Percentiles rank a stretch among this genome's conserved stretches.
phyloP scores from a whole-genome alignment of 371 early-diverging fungal genomes.

The Apophysomyces elegans region DNA sequence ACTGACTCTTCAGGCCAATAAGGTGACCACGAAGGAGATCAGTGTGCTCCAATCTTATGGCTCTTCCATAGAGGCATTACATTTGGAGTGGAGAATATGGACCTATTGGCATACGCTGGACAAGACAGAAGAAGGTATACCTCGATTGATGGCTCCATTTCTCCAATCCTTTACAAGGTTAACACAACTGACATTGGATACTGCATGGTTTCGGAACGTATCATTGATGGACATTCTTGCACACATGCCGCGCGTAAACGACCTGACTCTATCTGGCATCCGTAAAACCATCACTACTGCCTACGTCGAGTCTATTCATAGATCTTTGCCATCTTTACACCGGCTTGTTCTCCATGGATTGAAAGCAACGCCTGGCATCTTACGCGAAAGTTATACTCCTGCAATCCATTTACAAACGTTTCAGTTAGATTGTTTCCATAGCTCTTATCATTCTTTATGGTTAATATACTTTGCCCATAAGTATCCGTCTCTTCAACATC shows the following conservation, averaged over 20 bases:
- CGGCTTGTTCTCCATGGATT: neutral
- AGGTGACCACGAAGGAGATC: neutral
- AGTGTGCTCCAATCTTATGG: neutral
- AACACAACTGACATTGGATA: conserved; percentile 2
- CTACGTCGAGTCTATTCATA: neutral
- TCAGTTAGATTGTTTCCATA: neutral
- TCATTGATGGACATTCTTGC: neutral
- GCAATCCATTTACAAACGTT: neutral
- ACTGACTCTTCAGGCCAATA: neutral
- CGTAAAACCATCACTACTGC: neutral
- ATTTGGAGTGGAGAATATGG: conserved; percentile 1
- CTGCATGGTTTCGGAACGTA: conserved; percentile 1
- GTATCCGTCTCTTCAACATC: conserved; percentile 6
- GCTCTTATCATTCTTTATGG: conserved; percentile 6
- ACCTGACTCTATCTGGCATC: neutral
- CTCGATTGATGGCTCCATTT: neutral
- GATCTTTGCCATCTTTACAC: neutral
- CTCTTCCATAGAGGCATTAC: neutral
- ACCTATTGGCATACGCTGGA: conserved; percentile 3
- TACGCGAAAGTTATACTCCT: neutral
- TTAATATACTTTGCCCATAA: conserved; percentile 14
- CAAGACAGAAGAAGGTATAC: conserved; percentile 2
- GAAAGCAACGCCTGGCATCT: neutral
- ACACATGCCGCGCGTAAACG: neutral
- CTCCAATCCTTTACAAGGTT: neutral